These are phyloP conservation scores for Calonectria pseudoturangicola DNA, from an alignment of 2,329 filamentous ascomycete genomes.

Conservation along the genomic window DNA sequence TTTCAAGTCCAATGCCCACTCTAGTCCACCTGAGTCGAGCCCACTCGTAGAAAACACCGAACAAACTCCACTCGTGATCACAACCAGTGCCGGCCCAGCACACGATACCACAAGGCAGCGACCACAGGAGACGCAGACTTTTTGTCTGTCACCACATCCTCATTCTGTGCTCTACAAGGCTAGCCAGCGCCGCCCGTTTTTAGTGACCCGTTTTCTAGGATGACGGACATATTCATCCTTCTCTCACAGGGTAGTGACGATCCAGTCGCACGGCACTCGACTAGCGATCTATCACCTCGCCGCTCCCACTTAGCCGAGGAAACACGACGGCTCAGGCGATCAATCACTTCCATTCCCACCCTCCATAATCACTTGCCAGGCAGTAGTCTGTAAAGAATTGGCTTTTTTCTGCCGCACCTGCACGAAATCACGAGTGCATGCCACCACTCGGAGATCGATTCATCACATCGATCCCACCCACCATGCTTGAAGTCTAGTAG, in stretches of 20 bases:
- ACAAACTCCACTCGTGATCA: constrained; percentile 32
- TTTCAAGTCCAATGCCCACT: constrained; percentile 27
- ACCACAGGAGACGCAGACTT: background rate
- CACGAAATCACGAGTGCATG: constrained; percentile 55
- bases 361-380: constrained; percentile 34
- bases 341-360: constrained; percentile 32
- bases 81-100: constrained; percentile 26
- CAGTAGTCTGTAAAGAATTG: constrained; percentile 31
- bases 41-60: constrained; percentile 28
- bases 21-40: constrained; percentile 24
- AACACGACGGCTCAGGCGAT: constrained; percentile 34
- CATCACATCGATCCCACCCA: constrained; percentile 44
- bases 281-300: constrained; percentile 36
- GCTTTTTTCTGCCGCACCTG: constrained; percentile 42
- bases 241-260: constrained; percentile 32
- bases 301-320: constrained; percentile 30
- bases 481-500: constrained; percentile 15
- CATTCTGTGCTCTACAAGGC: constrained; percentile 17
- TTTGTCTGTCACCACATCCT: constrained; percentile 24
- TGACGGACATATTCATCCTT: constrained; percentile 36
- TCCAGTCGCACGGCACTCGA: constrained; percentile 34
- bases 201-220: constrained; percentile 33
- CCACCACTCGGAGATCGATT: constrained; percentile 48
- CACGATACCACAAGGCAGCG: constrained; percentile 26
- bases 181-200: constrained; percentile 31